These are phyloP conservation scores for Aspergillus ruber DNA, from an alignment of 2,329 filamentous ascomycete species.

Conservation along the genomic window DNA sequence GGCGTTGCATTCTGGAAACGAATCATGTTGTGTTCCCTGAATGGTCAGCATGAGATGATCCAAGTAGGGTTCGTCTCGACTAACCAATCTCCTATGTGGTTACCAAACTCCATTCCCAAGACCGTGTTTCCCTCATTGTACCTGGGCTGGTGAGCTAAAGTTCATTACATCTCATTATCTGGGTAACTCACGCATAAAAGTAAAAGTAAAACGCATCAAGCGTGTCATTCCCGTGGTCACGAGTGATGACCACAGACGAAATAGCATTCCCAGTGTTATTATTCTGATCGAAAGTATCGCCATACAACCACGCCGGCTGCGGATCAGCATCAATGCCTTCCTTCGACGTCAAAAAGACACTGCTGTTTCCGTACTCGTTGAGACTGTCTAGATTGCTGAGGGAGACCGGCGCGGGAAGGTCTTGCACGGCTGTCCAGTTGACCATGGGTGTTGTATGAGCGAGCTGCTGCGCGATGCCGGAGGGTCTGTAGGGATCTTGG, in stretches of 20 bases:
- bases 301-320: slow-evolving; percentile 45
- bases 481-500: slow-evolving; percentile 45
- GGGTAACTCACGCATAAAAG: slow-evolving; percentile 47
- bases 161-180: not conserved
- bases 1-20: slow-evolving; percentile 55
- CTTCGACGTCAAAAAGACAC: slow-evolving; percentile 46
- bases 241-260: slow-evolving; percentile 51
- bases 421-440: slow-evolving; percentile 35
- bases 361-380: slow-evolving; percentile 39
- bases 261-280: slow-evolving; percentile 48
- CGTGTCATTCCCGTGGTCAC: slow-evolving; percentile 47
- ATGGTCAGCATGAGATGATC: not conserved
- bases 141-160: slow-evolving; percentile 14
- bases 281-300: slow-evolving; percentile 46
- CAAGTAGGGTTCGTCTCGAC: slow-evolving; percentile 4
- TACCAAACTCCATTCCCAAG: slow-evolving; percentile 45
- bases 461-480: slow-evolving; percentile 43
- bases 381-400: slow-evolving; percentile 45
- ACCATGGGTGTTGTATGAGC: slow-evolving; percentile 42
- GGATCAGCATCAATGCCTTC: slow-evolving; percentile 40
- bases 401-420: slow-evolving; percentile 35
- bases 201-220: slow-evolving; percentile 60
- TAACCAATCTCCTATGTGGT: slow-evolving; percentile 60
- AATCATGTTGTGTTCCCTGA: slow-evolving; percentile 60
- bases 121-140: slow-evolving; percentile 51